Conservation (phyloP, 306 rosid species). For the Comarum palustre region DNA sequence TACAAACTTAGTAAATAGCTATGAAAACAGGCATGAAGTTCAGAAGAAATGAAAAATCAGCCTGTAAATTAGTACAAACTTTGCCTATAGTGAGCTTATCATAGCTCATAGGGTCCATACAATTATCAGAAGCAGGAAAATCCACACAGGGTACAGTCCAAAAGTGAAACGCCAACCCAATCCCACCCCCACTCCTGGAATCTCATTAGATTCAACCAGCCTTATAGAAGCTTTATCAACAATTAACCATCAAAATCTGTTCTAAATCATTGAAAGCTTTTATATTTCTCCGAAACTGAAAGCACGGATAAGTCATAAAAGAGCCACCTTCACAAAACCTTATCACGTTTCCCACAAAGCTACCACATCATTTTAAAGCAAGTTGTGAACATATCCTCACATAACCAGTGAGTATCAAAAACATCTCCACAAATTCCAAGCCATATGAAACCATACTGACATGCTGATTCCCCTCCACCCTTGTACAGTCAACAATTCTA, state of each 20-base stretch:
- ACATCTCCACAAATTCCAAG: background rate
- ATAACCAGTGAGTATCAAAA: background rate
- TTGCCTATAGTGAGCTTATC: background rate
- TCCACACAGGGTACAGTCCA: background rate
- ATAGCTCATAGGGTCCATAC: background rate
- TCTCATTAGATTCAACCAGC: background rate
- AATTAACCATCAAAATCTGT: background rate
- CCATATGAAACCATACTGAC: background rate
- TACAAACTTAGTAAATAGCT: no score
- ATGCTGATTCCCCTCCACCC: background rate
- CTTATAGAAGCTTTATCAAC: background rate
- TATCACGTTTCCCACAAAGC: background rate
- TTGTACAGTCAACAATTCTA: background rate
- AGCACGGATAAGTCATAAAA: background rate
- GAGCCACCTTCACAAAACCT: no score
- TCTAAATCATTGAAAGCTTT: background rate
- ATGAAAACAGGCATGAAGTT: no score
- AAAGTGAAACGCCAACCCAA: background rate
- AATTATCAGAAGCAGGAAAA: background rate
- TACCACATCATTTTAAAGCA: background rate
- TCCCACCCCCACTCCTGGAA: background rate
- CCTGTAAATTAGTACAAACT: background rate
- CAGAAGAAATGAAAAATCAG: background rate
- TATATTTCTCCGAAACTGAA: background rate
- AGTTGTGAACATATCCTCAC: background rate